A percentile compares a stretch with the other conserved stretches of the same genome.
Conservation (phyloP, 73 alveolate genomes). For the Paramecium tetraurelia region DNA sequence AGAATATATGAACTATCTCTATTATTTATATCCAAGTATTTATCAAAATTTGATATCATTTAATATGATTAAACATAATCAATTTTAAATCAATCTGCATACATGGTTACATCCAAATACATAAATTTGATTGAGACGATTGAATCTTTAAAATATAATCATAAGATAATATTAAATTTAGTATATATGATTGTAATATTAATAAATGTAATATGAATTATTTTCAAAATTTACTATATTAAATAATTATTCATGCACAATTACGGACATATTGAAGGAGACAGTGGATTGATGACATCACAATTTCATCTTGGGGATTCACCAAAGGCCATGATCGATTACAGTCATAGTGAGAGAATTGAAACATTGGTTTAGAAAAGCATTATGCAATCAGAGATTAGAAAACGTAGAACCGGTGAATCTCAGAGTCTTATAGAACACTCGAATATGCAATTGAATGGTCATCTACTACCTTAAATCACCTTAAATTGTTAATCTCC, state of each 20-base stretch:
- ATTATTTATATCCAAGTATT: no score
- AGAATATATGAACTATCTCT: no score
- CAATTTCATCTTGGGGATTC: slow-evolving; percentile 22
- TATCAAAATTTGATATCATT: no score
- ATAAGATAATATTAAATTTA: no score
- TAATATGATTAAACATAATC: no score
- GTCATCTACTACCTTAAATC: neutral
- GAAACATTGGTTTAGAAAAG: neutral
- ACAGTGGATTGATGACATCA: slow-evolving; percentile 35
- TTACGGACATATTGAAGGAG: slow-evolving; percentile 38
- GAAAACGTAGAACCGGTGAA: neutral
- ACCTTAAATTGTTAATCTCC: neutral
- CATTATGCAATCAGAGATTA: neutral
- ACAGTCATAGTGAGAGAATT: slow-evolving; percentile 41
- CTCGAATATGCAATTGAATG: neutral
- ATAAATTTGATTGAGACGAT: no score
- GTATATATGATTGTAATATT: no score
- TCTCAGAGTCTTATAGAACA: neutral
- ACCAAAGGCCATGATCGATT: slow-evolving; percentile 35
- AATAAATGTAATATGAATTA: no score
- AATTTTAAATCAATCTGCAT: no score
- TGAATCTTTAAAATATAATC: no score
- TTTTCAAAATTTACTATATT: neutral
- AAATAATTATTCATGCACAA: neutral
- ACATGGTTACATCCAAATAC: no score